phyloP scores from a whole-genome alignment of 2,329 filamentous ascomycete species.

The Aspergillus sp. region DNA sequence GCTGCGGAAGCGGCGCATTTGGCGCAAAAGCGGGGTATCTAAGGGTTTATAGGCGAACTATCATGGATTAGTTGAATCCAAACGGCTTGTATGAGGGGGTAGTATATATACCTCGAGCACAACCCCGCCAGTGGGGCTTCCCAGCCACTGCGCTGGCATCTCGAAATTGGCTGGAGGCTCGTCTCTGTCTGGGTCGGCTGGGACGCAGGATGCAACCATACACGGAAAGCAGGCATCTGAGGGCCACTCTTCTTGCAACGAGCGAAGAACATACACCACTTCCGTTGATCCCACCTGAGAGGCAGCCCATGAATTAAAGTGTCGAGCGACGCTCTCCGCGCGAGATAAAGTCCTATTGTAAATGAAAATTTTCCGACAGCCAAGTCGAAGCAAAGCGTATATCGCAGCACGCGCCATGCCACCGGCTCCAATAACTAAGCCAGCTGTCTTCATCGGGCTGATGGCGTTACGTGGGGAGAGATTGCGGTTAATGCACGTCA shows the following conservation, averaged over 20 bases:
- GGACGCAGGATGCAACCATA: constrained; percentile 74
- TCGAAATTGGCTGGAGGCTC: constrained; percentile 68
- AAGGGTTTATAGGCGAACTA: constrained; percentile 67
- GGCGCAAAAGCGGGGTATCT: constrained; percentile 67
- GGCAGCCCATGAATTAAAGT: constrained; percentile 61
- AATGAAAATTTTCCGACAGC: constrained; percentile 72
- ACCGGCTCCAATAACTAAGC: constrained; percentile 58
- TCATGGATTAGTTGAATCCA: neutral
- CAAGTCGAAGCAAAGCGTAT: constrained; percentile 75
- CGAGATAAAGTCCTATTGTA: constrained; percentile 70
- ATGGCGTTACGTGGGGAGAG: constrained; percentile 54
- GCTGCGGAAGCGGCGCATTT: constrained; percentile 62
- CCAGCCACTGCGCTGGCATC: constrained; percentile 68
- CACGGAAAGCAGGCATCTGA: constrained; percentile 63
- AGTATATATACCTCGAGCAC: constrained; percentile 60
- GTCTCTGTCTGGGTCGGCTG: constrained; percentile 65
- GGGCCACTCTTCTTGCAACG: constrained; percentile 64
- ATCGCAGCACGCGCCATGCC: constrained; percentile 78
- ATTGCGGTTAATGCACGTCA: constrained; percentile 42
- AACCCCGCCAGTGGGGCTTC: constrained; percentile 72
- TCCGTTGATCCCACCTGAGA: constrained; percentile 37
- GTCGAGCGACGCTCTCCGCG: constrained; percentile 64
- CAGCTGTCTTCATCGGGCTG: constrained; percentile 50
- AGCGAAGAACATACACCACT: constrained; percentile 55
- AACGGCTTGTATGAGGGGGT: constrained; percentile 6